phyloP scores from a whole-genome alignment of 441 rosid species.

The Jatropha podagrica region DNA sequence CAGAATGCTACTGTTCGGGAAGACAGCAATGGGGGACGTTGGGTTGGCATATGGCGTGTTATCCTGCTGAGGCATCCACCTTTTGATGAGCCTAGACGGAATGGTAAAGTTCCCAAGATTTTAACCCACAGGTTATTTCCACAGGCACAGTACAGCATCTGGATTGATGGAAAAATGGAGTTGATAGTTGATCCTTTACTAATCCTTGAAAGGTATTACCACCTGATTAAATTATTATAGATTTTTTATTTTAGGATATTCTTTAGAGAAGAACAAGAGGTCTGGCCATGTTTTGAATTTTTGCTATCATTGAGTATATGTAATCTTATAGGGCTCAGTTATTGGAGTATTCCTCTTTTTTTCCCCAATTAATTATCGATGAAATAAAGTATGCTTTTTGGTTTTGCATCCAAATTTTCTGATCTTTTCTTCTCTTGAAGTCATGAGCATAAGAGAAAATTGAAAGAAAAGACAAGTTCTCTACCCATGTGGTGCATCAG shows the following conservation, averaged over 20 bases:
- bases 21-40: constrained; percentile 61
- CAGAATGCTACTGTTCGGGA: constrained; percentile 60
- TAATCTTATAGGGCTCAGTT: not conserved
- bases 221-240: not conserved
- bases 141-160: constrained; percentile 88
- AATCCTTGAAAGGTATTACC: constrained; percentile 77
- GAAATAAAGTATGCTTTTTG: too few relatives aligned
- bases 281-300: too few relatives aligned
- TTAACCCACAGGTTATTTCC: constrained; percentile 96
- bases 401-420: too few relatives aligned
- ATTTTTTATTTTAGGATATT: not conserved
- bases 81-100: constrained; percentile 95
- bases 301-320: too few relatives aligned
- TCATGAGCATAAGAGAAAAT: not conserved
- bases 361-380: too few relatives aligned
- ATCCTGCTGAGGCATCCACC: constrained; percentile 75
- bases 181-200: constrained; percentile 84
- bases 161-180: constrained; percentile 99
- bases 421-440: too few relatives aligned
- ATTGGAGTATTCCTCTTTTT: not conserved
- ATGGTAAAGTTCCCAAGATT: constrained; percentile 96
- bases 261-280: not conserved
- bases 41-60: constrained; percentile 98
- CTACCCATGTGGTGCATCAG: not conserved
- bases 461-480: too few relatives aligned